Conservation (phyloP, 2,329 filamentous ascomycete genomes). For the Clonostachys solani region DNA sequence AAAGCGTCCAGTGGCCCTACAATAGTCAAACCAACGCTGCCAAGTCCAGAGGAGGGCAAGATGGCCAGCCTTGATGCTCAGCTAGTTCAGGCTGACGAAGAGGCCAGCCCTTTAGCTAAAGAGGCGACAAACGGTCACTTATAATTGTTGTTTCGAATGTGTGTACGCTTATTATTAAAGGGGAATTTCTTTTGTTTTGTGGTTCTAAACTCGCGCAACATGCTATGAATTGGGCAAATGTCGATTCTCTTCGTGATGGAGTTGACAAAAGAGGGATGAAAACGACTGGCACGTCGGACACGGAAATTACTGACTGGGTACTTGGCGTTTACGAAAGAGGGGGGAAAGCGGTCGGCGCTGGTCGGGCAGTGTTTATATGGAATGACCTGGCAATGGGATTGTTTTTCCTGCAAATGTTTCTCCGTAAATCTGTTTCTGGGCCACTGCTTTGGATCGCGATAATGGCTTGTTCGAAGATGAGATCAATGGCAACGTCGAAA, state of each 20-base stretch:
- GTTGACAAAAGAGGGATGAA: neutral
- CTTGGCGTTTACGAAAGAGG: neutral
- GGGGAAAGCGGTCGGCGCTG: constrained; percentile 1
- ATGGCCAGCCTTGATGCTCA: constrained; percentile 15
- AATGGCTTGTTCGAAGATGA: no score
- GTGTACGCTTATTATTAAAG: constrained; percentile 14
- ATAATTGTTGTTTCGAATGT: constrained; percentile 8
- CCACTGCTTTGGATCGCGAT: no score
- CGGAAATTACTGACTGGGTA: neutral
- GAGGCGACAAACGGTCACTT: constrained; percentile 1
- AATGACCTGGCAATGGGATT: no score
- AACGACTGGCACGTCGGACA: constrained; percentile 2
- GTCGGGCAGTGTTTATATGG: neutral
- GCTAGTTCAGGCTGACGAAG: no score
- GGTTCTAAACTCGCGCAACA: neutral
- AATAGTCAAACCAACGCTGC: constrained; percentile 23
- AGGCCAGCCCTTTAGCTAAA: no score
- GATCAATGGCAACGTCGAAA: no score
- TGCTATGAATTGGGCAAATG: neutral
- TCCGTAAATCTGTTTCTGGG: no score
- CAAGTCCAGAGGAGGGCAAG: constrained; percentile 29
- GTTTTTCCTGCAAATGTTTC: no score
- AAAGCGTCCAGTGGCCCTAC: constrained; percentile 18
- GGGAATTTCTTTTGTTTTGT: no score
- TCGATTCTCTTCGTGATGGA: neutral